Conservation (phyloP, 345 rosid genomes). For the Acer saccharum region DNA sequence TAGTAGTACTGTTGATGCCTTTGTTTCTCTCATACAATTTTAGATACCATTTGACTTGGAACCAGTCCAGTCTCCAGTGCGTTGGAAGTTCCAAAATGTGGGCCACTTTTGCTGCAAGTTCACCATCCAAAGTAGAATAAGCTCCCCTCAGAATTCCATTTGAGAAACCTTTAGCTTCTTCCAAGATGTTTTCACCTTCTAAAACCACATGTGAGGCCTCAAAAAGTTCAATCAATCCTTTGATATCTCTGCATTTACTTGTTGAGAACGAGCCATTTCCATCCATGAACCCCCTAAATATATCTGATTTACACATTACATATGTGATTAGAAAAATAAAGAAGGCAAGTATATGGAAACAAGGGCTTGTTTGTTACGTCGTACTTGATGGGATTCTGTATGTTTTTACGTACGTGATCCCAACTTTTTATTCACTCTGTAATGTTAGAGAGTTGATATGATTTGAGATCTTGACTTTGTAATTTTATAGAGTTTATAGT, state of each 20-base stretch:
- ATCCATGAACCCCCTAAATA: constrained; percentile 34
- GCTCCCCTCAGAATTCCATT: constrained; percentile 15
- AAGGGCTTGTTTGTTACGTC: no score
- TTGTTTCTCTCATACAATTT: constrained; percentile 14
- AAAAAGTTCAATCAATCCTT: constrained; percentile 39
- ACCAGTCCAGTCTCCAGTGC: constrained; percentile 50
- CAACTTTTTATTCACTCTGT: no score
- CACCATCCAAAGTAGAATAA: neutral
- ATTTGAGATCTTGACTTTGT: no score
- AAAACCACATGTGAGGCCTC: constrained; percentile 49
- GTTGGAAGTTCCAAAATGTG: constrained; percentile 44
- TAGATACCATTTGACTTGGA: constrained; percentile 50
- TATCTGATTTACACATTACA: constrained; percentile 25
- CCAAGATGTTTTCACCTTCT: constrained; percentile 40
- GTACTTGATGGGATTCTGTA: no score
- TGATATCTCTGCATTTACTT: constrained; percentile 23
- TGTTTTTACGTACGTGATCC: no score
- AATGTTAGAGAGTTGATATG: no score
- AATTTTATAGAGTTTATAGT: no score
- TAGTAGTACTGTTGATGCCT: neutral
- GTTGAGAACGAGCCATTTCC: constrained; percentile 17
- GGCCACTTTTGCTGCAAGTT: constrained; percentile 9
- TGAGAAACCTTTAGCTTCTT: constrained; percentile 32
- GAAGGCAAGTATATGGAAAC: no score
- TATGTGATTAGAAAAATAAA: no score